Base-by-base conservation (phyloP, 1,139 yeast genomes). In the Hansenula sp. region DNA sequence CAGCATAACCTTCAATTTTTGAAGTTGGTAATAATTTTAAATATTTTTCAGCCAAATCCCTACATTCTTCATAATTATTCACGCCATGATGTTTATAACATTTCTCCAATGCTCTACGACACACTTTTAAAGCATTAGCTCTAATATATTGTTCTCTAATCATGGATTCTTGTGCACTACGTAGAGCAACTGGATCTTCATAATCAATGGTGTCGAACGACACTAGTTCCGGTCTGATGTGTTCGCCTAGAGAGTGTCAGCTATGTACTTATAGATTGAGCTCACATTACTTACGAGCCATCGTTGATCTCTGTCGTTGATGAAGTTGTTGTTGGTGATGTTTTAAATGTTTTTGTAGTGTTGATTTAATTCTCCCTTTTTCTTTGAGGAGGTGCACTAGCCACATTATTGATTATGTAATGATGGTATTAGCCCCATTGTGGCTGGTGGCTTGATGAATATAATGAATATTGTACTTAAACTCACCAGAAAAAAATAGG, bases 181-280 rank as follows among this genome's bases (percentile, higher is more conserved):
- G 77, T 38, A 86, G 76, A 50, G 79, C 80, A 29, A 69, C 65
- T 47, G 75, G 72, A 63, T 85, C 79, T 54, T 74, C 74, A 64
- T 86, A 86, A 66, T 83, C 86, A 48, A 86, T 83, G 52, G 82
- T 88, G 65, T 86, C 95, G 57, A 86, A 86, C 31, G 95, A 85
- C 47, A 84, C 92, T 56, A 78, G 72, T 54, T 82, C 87, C 40
- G 87, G 82, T 66, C 87, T 76, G 55, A 66, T 65, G 64, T 82
- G 85, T 62, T 69, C 69, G 44, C 36, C 8, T 34, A 12, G 16
- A 2, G 4, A 18, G 19, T 12, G 24, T 26, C 20, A 31, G 20
- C 21, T 3, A 10, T n/a, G 10, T 11, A 13, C 5, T 25, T 24
- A 19, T 21, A 20, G 5, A 21, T 21, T 4, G 3, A 4, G 5